Evolutionary conservation across 305 asterid genomes (phyloP), one percentile per base, ranked within the genome.

Genomic region (Fraxinus floribunda): DNA sequence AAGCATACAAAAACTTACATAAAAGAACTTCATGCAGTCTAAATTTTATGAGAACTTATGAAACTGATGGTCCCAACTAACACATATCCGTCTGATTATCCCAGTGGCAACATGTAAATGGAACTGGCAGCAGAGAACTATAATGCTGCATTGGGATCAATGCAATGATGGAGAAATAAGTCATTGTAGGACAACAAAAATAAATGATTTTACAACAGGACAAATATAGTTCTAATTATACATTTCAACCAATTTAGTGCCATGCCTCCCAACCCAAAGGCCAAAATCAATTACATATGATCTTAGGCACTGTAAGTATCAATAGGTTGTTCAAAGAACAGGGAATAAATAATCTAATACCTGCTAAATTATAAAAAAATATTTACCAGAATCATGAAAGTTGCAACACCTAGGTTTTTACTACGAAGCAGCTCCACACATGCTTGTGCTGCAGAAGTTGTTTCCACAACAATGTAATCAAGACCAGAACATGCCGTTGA

Each of bases 401-500:
- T 93, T 83, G 98, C 98, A 87, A 93, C 98, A 85, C 99, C 99
- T 80, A 96, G 94, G 83, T 89, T 87, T 85, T 93, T 89, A 82
- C 83, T 87, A 20, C 98, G 98, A 79, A 94, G 94, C 70, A 96
- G 89, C 91, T 96, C 94, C 29, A 96, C 97, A 5, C 98, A 93
- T 39, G 98, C 92, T 89, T 94, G 94, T 72, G 99, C 98, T 39
- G 99, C 87, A 81, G 92, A 88, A 68, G 98, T 88, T 79, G 92
- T 90, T 87, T 93, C 95, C 79, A 93, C 98, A 39, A 93, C 96
- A 80, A 94, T 94, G 83, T 93, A 93, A 82, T 94, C 98, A 75
- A 94, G 96, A 83, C 96, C 98, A 80, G 88, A 46, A 85, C 98
- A 94, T 78, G 98, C 99, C n/a, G 99, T 96, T 85, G 99, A 96